Conservation (phyloP, 176 grass and related monocot species). For the Zizania latifolia region DNA sequence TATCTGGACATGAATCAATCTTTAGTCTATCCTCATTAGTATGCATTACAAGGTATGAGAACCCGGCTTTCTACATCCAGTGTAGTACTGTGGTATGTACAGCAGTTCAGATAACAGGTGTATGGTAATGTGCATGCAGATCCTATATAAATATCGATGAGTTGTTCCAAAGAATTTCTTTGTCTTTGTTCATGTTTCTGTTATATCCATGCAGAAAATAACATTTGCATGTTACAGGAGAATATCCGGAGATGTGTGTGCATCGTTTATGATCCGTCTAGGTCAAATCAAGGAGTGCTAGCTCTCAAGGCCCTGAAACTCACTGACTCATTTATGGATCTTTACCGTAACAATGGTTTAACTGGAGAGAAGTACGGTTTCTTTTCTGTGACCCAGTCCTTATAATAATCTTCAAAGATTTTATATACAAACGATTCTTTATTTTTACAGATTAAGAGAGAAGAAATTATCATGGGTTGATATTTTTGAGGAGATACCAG, state of each 20-base stretch:
- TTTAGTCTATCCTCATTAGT: neutral
- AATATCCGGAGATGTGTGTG: slow-evolving; percentile 95
- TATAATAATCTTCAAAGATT: neutral
- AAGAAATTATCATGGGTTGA: slow-evolving; percentile 98
- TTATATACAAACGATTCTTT: neutral
- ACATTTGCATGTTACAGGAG: slow-evolving; percentile 46
- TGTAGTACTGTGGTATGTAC: neutral
- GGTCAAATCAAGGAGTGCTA: slow-evolving; percentile 85
- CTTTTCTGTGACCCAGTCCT: neutral
- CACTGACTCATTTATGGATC: slow-evolving; percentile 96
- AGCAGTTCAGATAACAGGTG: neutral
- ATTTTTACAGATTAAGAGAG: slow-evolving; percentile 73
- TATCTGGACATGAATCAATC: neutral
- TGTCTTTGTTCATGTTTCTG: neutral
- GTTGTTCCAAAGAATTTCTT: neutral
- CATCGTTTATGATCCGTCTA: slow-evolving; percentile 96
- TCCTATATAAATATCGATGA: slow-evolving; percentile 8
- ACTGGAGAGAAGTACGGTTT: slow-evolving; percentile 83
- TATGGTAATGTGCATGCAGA: neutral
- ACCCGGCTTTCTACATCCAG: neutral
- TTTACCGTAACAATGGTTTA: slow-evolving; percentile 81
- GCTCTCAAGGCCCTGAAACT: slow-evolving; percentile 97
- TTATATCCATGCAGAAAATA: neutral
- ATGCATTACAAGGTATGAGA: neutral
- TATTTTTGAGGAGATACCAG: slow-evolving; percentile 98